Base-by-base conservation (phyloP, 148 eudicot species). In the Silene uniflora region DNA sequence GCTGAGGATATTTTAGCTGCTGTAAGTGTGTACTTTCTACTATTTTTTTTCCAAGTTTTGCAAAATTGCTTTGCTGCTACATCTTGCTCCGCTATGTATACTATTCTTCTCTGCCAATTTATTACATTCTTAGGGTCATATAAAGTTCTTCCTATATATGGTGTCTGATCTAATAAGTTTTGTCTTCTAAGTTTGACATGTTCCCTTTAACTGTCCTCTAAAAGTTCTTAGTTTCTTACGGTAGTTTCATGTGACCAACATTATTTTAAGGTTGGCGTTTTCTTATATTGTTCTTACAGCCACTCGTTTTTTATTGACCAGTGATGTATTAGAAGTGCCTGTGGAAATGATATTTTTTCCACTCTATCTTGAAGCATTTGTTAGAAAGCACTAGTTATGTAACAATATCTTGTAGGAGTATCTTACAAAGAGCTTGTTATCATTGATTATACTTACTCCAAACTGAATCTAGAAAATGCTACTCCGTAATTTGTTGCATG, bases 1-100 rank as follows among this genome's bases (percentile, higher is more conserved):
- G 96, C 96, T 56, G 86, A 87, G 81, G 87, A 91, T 79, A 86
- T 95, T 81, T 73, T 95, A 74, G 82, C 91, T 47, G 80, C 82
- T 74, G 99, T 92, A 82, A 95, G 96, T 87, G 67, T 75, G 69
- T 11, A 58, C 42, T 27, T 58, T 46, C 9, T 19, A 27, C 46
- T 46, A 21, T 19, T 62, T 9, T 9, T 72, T 68, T 55, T 23
- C 39, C 62, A 14, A 35, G n/a, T 59, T 42, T 5, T 69, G 10
- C 69, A n/a, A 25, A 27, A 4, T n/a, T 69, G 46, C 46, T 23
- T 23, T 58, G 52, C 32, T 4, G 10, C 61, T 71, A 13, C n/a
- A 21, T 69, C 29, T 22, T 23, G 39, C 39, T 47, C 59, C 7
- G 0, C 3, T 69, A 35, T 69, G 23, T 21, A 68, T 69, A 17